These are phyloP conservation scores for Drechslera avenae DNA, from an alignment of 2,329 filamentous ascomycete genomes.

Conservation along the genomic window DNA sequence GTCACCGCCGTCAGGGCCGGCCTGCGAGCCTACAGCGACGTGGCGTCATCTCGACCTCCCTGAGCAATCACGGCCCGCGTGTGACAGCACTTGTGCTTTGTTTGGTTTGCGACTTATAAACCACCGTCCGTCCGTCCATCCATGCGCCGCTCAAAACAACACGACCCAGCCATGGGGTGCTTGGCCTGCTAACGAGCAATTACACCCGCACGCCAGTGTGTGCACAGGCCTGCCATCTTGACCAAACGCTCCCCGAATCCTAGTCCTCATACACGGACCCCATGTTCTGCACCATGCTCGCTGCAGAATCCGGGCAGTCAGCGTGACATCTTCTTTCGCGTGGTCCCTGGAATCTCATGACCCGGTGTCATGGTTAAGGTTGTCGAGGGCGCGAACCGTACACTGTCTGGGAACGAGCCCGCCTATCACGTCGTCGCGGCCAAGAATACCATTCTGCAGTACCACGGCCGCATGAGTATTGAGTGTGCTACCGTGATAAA, in stretches of 20 bases:
- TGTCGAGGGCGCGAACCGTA: conserved; percentile 37
- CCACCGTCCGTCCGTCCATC: not conserved
- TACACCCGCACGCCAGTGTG: conserved; percentile 11
- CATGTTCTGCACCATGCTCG: conserved; percentile 27
- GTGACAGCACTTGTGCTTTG: conserved; percentile 6
- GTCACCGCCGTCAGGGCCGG: conserved; percentile 24
- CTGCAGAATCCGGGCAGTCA: conserved; percentile 23
- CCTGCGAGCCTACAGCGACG: conserved; percentile 7
- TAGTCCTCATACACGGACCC: conserved; percentile 35
- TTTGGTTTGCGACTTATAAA: conserved; percentile 11
- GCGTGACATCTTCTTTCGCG: conserved; percentile 22
- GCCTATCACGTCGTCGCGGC: conserved; percentile 16
- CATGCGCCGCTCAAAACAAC: conserved; percentile 9
- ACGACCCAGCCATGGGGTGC: conserved; percentile 9
- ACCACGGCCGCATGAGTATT: conserved; percentile 33
- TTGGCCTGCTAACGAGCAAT: conserved; percentile 11
- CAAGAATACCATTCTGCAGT: conserved; percentile 24
- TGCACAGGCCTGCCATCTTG: conserved; percentile 12
- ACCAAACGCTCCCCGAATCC: conserved; percentile 21
- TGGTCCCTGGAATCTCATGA: conserved; percentile 40
- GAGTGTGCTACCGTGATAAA: conserved; percentile 32
- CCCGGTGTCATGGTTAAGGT: conserved; percentile 45
- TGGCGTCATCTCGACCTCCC: conserved; percentile 4
- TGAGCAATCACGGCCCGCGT: conserved; percentile 14
- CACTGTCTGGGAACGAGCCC: conserved; percentile 21